These are phyloP conservation scores for Myriosclerotinia scirpicola DNA, from an alignment of 2,329 filamentous ascomycete genomes.

Conservation along the genomic window DNA sequence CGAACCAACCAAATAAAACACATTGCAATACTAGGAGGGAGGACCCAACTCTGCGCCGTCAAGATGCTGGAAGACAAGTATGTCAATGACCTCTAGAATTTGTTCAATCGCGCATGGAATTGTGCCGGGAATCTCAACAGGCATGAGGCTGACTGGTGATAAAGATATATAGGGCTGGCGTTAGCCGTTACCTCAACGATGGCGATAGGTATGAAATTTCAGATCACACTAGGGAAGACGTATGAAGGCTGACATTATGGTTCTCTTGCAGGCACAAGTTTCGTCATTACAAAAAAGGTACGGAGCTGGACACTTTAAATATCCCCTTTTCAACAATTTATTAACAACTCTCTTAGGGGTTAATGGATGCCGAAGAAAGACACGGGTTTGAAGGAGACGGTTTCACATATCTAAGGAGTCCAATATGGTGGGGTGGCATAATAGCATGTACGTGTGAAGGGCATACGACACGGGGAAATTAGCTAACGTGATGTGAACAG, in stretches of 20 bases:
- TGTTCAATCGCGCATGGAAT: slow-evolving; percentile 1
- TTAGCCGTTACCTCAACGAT: slow-evolving; percentile 73
- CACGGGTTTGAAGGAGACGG: slow-evolving; percentile 98
- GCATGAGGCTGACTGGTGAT: slow-evolving; percentile 32
- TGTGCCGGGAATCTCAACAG: background rate
- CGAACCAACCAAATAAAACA: slow-evolving; percentile 25
- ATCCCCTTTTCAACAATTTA: background rate
- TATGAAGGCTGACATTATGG: slow-evolving; percentile 16
- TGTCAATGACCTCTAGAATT: slow-evolving; percentile 28
- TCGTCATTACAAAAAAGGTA: slow-evolving; percentile 99
- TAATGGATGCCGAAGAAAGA: slow-evolving; percentile 84
- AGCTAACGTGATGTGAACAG: slow-evolving; percentile 49
- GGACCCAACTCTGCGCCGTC: slow-evolving; percentile 26
- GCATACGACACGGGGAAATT: slow-evolving; percentile 18
- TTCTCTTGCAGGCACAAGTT: slow-evolving; percentile 73
- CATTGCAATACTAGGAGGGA: slow-evolving; percentile 33
- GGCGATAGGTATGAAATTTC: slow-evolving; percentile 64
- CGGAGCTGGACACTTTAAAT: slow-evolving; percentile 33
- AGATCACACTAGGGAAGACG: background rate
- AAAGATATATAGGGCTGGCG: slow-evolving; percentile 73
- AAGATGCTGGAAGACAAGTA: slow-evolving; percentile 51
- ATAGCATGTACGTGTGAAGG: slow-evolving; percentile 67
- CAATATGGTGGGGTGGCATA: slow-evolving; percentile 97
- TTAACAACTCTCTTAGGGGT: slow-evolving; percentile 56
- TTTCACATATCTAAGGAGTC: slow-evolving; percentile 88